Percentiles rank a stretch among this genome's conserved stretches.
Conservation (phyloP, 306 rosid species). For the Acacia crassicarpa region DNA sequence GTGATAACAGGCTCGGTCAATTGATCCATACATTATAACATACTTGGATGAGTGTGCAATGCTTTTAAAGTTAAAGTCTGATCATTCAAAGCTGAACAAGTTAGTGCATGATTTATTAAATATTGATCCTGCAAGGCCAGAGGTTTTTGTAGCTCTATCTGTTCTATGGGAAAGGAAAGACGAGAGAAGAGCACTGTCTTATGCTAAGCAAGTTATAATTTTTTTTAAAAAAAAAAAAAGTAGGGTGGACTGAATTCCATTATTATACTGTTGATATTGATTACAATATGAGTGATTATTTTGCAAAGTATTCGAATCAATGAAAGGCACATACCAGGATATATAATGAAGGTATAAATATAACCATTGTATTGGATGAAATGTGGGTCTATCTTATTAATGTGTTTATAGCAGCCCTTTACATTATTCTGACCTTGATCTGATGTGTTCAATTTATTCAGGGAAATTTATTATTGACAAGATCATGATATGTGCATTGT, state of each 20-base stretch:
- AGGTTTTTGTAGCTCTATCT: conserved; percentile 92
- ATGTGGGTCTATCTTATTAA: conserved; percentile 8
- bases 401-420: conserved; percentile 18
- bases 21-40: conserved; percentile 86
- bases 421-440: background rate
- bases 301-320: conserved; percentile 80
- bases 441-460: conserved; percentile 34
- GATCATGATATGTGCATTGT: no score
- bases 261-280: conserved; percentile 30
- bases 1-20: conserved; percentile 76
- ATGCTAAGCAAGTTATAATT: conserved; percentile 93
- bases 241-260: conserved; percentile 29
- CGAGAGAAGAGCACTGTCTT: conserved; percentile 86
- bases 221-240: no score
- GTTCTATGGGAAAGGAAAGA: conserved; percentile 96
- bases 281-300: conserved; percentile 37
- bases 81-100: conserved; percentile 82
- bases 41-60: conserved; percentile 99
- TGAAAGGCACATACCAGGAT: conserved; percentile 92
- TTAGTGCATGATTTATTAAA: conserved; percentile 84
- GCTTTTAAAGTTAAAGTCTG: conserved; percentile 91
- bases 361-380: conserved; percentile 20
- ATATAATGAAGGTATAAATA: conserved; percentile 83
- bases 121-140: conserved; percentile 92
- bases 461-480: conserved; percentile 81